Base-by-base conservation (phyloP, 2,329 filamentous ascomycete species). In the Aureobasidium uvarum region DNA sequence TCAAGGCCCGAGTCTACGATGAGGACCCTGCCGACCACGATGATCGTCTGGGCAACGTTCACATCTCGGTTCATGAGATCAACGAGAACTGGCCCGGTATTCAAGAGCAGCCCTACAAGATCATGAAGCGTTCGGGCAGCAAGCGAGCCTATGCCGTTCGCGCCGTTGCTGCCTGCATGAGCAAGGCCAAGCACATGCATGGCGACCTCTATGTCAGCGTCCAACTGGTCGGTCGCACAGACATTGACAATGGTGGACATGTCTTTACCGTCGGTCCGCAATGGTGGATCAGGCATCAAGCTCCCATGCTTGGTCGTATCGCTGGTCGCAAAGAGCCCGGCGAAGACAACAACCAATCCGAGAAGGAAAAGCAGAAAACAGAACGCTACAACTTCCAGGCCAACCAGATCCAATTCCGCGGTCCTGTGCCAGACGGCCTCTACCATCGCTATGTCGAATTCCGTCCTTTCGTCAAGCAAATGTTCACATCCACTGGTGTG, bases 371-470 rank as follows among this genome's bases (percentile, higher is more conserved):
- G 69, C 84, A 85, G 66, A 82, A 82, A 69, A 82, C 86, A 2
- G 84, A 90, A 72, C 88, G 87, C 28, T 72, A 70, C 72, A 93
- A 90, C 76, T 98, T 98, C 77, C 93, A 96, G 81, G 91, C 94
- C 45, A 93, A 92, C 74, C 90, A 97, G 75, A 87, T 97, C 72
- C 94, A 97, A 75, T 83, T 98, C 8, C 82, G 85, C 52, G 94
- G 94, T 0, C 94, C 94, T 0, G 89, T 95, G 0, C 93, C 94
- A 0, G 80, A 86, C 2, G 81, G 87, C 68, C 81, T 98, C 39
- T 96, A 96, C 75, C 93, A 97, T 75, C 89, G 92, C 70, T 98
- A 90, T 73, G 93, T 97, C 66, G 93, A 96, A 75, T 97, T 97
- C 77, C 89, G 87, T 65, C 92, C 93, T 31, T 91, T 96, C 72